Percentiles rank a stretch among this genome's conserved stretches.
These are phyloP conservation scores for Trypanosoma cruzi DNA, from an alignment of 208 protist species.

Conservation along the genomic window DNA sequence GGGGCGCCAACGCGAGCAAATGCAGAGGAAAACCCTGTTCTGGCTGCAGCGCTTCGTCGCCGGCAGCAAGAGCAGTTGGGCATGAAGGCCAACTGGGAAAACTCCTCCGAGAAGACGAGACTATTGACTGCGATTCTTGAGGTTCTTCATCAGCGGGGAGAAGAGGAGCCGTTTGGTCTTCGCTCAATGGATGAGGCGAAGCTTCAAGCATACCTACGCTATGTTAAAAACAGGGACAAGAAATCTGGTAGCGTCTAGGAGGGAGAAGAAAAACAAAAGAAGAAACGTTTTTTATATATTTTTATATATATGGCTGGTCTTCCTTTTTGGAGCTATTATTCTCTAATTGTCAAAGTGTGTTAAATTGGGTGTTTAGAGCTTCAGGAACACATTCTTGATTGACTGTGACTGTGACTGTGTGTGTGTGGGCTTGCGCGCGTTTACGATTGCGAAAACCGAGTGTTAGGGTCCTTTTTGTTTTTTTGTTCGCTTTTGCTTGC, in stretches of 20 bases:
- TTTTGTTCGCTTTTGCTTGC: no score
- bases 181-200: constrained; percentile 62
- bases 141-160: constrained; percentile 38
- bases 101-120: constrained; percentile 49
- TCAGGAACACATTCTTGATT: no score
- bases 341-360: no score
- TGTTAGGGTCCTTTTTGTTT: no score
- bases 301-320: no score
- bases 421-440: no score
- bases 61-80: constrained; percentile 44
- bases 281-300: no score
- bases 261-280: no score
- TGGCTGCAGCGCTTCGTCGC: constrained; percentile 79
- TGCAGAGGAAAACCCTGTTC: constrained; percentile 44
- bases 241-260: neutral
- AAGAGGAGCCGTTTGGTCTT: constrained; percentile 78
- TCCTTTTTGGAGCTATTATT: no score
- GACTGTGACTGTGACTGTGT: no score
- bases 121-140: constrained; percentile 66
- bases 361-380: no score
- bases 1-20: neutral
- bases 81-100: constrained; percentile 10
- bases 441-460: no score
- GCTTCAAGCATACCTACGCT: constrained; percentile 63
- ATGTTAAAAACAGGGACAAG: constrained; percentile 60